Conservation (phyloP, 768 basidiomycete species). For the Pleurotus cornucopiae region DNA sequence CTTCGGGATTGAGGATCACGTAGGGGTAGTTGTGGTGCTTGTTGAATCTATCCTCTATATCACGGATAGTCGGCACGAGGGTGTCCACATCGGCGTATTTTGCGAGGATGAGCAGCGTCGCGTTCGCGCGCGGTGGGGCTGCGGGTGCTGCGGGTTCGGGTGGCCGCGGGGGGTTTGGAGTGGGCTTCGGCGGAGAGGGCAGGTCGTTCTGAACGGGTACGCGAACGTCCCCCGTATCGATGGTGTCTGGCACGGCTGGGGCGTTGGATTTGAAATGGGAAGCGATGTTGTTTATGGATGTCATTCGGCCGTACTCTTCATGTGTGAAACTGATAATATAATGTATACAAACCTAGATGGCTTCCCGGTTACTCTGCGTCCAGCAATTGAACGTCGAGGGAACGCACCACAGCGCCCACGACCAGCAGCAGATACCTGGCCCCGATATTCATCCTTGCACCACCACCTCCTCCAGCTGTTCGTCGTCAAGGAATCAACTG, state of each 20-base stretch:
- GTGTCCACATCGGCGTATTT: constrained; percentile 59
- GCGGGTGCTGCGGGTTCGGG: background rate
- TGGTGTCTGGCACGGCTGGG: constrained; percentile 27
- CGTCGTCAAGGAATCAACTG: too few relatives aligned
- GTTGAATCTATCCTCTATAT: constrained; percentile 84
- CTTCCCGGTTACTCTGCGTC: too few relatives aligned
- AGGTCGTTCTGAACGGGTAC: background rate
- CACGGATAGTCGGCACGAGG: constrained; percentile 59
- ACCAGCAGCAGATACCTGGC: background rate
- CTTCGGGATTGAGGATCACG: constrained; percentile 54
- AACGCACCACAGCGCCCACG: background rate
- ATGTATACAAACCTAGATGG: constrained; percentile 30
- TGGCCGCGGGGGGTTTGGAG: background rate
- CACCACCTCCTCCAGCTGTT: too few relatives aligned
- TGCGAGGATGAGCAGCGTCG: constrained; percentile 47
- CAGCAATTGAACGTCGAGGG: background rate
- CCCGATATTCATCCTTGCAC: background rate
- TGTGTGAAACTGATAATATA: constrained; percentile 41
- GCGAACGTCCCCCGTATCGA: constrained; percentile 1
- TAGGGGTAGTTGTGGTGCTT: constrained; percentile 75
- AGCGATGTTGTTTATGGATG: constrained; percentile 31
- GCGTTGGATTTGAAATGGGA: constrained; percentile 16
- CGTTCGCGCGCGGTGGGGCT: constrained; percentile 24
- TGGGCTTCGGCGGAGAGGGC: background rate
- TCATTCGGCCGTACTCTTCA: constrained; percentile 38